phyloP scores from a whole-genome alignment of 176 grass and related monocot species.

The Urochloa ruziziensis region DNA sequence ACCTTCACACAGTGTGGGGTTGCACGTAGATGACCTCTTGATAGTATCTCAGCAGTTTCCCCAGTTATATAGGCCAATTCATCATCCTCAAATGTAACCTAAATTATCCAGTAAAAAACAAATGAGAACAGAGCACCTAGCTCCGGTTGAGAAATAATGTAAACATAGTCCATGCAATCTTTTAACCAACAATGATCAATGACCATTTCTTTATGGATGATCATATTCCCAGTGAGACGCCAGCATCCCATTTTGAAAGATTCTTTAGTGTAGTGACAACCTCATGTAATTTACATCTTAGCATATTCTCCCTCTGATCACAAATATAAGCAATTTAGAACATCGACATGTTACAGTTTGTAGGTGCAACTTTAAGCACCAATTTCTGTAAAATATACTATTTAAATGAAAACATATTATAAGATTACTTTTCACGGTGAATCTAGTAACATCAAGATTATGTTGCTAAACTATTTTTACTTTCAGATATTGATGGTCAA shows the following conservation, averaged over 20 bases:
- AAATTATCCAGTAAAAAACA: conserved; percentile 11
- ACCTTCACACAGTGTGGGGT: conserved; percentile 99
- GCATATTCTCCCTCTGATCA: too few species aligned
- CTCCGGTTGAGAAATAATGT: not conserved
- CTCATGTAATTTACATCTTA: too few species aligned
- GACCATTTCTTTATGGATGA: too few species aligned
- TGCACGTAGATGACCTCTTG: conserved; percentile 70
- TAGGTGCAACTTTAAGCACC: too few species aligned
- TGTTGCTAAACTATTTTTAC: too few species aligned
- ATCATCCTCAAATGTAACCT: conserved; percentile 76
- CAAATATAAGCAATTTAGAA: too few species aligned
- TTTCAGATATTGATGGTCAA: not conserved
- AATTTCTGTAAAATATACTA: too few species aligned
- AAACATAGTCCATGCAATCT: not conserved
- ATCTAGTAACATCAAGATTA: too few species aligned
- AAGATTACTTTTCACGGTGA: too few species aligned
- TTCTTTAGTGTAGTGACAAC: not conserved
- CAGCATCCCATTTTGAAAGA: not conserved
- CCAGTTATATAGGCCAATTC: conserved; percentile 93
- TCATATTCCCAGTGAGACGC: too few species aligned
- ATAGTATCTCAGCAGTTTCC: conserved; percentile 93
- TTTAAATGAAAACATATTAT: too few species aligned
- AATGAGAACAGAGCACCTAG: not conserved
- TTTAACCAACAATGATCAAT: not conserved
- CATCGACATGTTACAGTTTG: too few species aligned